Conservation (phyloP, 768 basidiomycete species). For the Lactarius deliciosus region DNA sequence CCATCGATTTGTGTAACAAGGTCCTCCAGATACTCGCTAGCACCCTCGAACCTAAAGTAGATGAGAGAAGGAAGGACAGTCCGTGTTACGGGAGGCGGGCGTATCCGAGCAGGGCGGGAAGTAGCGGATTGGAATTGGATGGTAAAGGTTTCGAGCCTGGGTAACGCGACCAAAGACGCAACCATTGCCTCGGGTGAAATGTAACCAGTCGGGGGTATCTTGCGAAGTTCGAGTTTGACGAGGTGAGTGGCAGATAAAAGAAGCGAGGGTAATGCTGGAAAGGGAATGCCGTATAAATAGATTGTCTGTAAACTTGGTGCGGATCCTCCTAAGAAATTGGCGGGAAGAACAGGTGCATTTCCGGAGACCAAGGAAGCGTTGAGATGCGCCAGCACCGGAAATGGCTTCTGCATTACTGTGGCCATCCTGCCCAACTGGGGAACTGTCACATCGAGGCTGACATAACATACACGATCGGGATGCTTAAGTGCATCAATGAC, state of each 20-base stretch:
- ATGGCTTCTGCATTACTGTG: neutral
- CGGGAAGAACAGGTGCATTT: neutral
- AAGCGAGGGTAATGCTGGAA: neutral
- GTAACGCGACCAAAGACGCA: neutral
- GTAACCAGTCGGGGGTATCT: neutral
- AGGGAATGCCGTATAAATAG: neutral
- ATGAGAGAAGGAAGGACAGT: neutral
- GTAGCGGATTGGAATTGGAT: neutral
- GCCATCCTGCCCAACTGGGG: neutral
- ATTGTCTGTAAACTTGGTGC: neutral
- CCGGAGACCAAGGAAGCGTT: fast-evolving
- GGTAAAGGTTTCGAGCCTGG: neutral
- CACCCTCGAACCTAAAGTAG: neutral
- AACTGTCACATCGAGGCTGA: neutral
- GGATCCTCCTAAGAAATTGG: neutral
- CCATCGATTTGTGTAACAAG: neutral
- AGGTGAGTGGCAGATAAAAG: neutral
- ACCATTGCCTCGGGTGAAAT: neutral
- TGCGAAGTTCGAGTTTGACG: neutral
- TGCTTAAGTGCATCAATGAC: neutral
- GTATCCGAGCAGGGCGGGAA: neutral
- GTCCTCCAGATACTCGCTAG: neutral
- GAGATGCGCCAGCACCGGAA: neutral
- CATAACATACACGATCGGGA: neutral
- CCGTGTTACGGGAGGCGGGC: neutral